A percentile compares a stretch with the other conserved stretches of the same genome.
These are phyloP conservation scores for Yamadazyma endophytica DNA, from an alignment of 805 yeast genomes.

Conservation along the genomic window DNA sequence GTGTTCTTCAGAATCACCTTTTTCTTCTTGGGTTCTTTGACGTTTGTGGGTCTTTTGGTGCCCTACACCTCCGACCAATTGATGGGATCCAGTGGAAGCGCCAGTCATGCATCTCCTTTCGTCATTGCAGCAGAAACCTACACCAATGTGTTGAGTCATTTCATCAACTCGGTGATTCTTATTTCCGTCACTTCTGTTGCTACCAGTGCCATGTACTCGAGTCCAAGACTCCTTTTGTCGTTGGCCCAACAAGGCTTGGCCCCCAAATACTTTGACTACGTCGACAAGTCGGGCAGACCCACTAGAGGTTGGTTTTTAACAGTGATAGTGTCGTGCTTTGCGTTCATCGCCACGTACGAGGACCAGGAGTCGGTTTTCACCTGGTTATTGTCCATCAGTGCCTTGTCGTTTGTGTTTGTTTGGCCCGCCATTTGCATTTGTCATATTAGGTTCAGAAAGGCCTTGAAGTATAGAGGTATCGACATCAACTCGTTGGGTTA, in stretches of 20 bases:
- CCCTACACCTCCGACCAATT: slow-evolving; percentile 29
- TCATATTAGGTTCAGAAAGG: slow-evolving; percentile 38
- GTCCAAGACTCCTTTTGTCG: slow-evolving; percentile 40
- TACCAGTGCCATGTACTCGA: slow-evolving; percentile 38
- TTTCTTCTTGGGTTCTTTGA: slow-evolving; percentile 37
- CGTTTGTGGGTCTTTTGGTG: slow-evolving; percentile 37
- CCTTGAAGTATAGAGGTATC: slow-evolving; percentile 28
- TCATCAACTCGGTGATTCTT: slow-evolving; percentile 39
- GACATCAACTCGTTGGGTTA: slow-evolving; percentile 28
- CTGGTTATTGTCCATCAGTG: slow-evolving; percentile 41
- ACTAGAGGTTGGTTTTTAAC: slow-evolving; percentile 31
- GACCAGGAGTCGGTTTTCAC: slow-evolving; percentile 35
- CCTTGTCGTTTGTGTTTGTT: slow-evolving; percentile 38
- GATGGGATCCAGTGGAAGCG: slow-evolving; percentile 30
- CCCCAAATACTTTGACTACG: slow-evolving; percentile 33
- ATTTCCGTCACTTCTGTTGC: slow-evolving; percentile 41
- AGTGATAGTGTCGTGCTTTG: slow-evolving; percentile 32
- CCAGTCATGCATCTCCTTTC: slow-evolving; percentile 37
- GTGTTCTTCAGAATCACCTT: slow-evolving; percentile 34
- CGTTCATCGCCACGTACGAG: slow-evolving; percentile 39
- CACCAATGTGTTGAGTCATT: slow-evolving; percentile 34
- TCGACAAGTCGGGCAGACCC: slow-evolving; percentile 40
- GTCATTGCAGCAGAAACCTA: slow-evolving; percentile 41
- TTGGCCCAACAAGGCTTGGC: slow-evolving; percentile 41
- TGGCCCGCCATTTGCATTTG: slow-evolving; percentile 40